Evolutionary conservation across 768 basidiomycete species (phyloP), one percentile per base, ranked within the genome.

Genomic region (Leucocoprinus sp.): DNA sequence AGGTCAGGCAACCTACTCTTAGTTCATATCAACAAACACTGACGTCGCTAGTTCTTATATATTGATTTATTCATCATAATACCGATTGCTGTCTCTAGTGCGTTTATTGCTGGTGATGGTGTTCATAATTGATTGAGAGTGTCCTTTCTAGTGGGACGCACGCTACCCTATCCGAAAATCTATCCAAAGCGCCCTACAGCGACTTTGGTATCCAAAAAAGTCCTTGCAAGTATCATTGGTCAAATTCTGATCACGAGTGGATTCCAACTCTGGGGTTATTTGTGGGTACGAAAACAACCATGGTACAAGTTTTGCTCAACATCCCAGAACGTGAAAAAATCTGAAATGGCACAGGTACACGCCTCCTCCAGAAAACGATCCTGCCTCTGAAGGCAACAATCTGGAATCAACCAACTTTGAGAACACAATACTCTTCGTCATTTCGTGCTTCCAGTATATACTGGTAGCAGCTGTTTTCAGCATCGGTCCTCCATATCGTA

Each of bases 391-490:
- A 34, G 75, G 72, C 49, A 75, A 83, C 61, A 79, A 89, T 54
- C 71, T 98, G 35, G 78, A 91, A 48, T 82, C 90, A 17, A 78
- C 67, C 33, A 97, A 93, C 60, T 93, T 76, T 56, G 96, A 98
- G 62, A 97, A 99, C 60, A 82, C 96, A 4, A 80, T 76, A 22
- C 64, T 99, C 46, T 99, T 99, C 68, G 64, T 97, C 52, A 70
- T 97, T 35, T 97, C 96, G 8, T 96, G 92, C 51, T 98, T 98
- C 80, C 96, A 99, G 66, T 99, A 99, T 62, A 90, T 98, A 57
- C 70, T 98, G 39, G 89, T 96, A 6, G 96, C 95, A 9, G 95
- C 84, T 0, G 92, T 98, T 0, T 99, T 98, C 67, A 95, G 90
- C 60, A 96, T 98, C 53, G 96, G 96, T 0, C 93, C 93, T 2